These are phyloP conservation scores for Elaeis guineensis DNA, from an alignment of 176 grass and related monocot species.

Conservation along the genomic window DNA sequence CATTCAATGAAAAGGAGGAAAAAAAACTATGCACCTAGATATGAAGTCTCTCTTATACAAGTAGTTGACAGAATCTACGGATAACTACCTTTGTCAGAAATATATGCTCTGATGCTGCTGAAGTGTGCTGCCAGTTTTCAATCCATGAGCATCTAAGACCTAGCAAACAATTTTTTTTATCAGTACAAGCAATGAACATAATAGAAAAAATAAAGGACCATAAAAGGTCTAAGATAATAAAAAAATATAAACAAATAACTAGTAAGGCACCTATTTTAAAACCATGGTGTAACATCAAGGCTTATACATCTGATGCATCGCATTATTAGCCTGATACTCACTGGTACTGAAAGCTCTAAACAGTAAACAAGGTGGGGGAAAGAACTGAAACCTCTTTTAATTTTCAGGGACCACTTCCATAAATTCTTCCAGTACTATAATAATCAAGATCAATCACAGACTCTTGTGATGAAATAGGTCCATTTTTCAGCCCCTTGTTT, in stretches of 20 bases:
- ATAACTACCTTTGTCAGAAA: constrained; percentile 77
- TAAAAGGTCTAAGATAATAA: background rate
- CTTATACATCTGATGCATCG: too few species aligned
- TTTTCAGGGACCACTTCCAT: constrained; percentile 68
- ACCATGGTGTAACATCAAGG: too few species aligned
- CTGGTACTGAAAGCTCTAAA: background rate
- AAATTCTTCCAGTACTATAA: constrained; percentile 84
- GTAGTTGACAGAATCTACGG: too few species aligned
- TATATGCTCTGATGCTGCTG: constrained; percentile 67
- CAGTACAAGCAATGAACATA: background rate
- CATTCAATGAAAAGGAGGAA: too few species aligned
- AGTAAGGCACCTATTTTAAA: too few species aligned
- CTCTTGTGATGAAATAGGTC: constrained; percentile 20
- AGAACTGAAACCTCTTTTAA: constrained; percentile 65
- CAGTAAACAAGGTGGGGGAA: background rate
- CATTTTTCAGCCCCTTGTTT: constrained; percentile 44
- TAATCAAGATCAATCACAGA: constrained; percentile 84
- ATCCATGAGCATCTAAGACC: constrained; percentile 70
- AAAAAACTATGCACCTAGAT: too few species aligned
- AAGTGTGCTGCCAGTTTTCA: constrained; percentile 79
- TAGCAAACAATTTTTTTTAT: constrained; percentile 18
- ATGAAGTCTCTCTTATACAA: background rate
- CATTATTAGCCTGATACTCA: too few species aligned
- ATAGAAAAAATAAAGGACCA: background rate
- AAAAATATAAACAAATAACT: background rate